These are phyloP conservation scores for Orbilia javanica DNA, from an alignment of 2,329 filamentous ascomycete species.

Conservation along the genomic window DNA sequence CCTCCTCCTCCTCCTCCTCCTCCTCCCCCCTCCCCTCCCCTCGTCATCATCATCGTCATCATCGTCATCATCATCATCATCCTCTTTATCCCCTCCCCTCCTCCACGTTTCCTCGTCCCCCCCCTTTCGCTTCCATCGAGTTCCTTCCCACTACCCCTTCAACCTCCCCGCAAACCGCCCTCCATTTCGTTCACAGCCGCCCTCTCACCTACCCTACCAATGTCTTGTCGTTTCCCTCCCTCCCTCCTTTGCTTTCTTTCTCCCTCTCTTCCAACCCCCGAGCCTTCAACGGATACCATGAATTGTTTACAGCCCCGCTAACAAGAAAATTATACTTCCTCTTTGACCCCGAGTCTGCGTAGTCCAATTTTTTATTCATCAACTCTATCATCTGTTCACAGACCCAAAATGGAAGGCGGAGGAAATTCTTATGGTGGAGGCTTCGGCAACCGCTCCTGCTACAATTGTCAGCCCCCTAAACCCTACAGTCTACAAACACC, in stretches of 20 bases:
- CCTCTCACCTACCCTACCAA: background rate
- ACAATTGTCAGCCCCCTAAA: constrained; percentile 68
- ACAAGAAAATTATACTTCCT: background rate
- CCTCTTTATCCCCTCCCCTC: constrained; percentile 27
- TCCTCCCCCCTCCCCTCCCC: constrained; percentile 7
- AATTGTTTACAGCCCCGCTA: background rate
- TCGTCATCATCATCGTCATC: too few relatives aligned
- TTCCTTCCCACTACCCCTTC: constrained; percentile 36
- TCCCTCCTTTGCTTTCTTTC: background rate
- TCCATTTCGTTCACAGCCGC: background rate
- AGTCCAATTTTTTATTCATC: background rate
- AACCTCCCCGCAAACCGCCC: constrained; percentile 61
- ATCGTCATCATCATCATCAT: too few relatives aligned
- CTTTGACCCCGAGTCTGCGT: background rate
- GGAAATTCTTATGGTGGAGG: constrained; percentile 25
- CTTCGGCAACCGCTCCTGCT: constrained; percentile 68
- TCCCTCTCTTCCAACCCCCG: too few relatives aligned
- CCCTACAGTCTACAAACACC: background rate
- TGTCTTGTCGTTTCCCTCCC: background rate
- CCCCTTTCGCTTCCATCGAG: background rate
- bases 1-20: background rate
- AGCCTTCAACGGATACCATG: too few relatives aligned
- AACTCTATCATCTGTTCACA: constrained; percentile 19
- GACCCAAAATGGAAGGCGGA: constrained; percentile 66
- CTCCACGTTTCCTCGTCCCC: background rate